Evolutionary conservation across 2,329 filamentous ascomycete genomes (phyloP).

Genomic region (Ophiostoma australiae): DNA sequence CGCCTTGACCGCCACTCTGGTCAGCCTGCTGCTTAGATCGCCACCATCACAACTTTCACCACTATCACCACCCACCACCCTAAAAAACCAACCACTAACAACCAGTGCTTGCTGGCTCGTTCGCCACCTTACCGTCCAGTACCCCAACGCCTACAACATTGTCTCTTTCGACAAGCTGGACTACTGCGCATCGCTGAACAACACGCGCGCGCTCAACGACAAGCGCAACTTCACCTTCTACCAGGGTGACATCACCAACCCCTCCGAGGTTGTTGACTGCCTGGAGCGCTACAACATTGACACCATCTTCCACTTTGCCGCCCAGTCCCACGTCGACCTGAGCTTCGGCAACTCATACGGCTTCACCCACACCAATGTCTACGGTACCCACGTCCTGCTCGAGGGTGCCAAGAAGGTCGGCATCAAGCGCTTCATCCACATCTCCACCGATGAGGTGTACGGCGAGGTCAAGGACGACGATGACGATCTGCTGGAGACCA

Average conservation of each 20-base stretch:
- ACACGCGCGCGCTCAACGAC: slow-evolving; percentile 63
- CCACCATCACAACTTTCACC: background rate
- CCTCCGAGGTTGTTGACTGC: slow-evolving; percentile 63
- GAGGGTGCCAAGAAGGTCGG: slow-evolving; percentile 69
- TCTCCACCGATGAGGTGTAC: slow-evolving; percentile 82
- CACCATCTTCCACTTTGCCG: slow-evolving; percentile 77
- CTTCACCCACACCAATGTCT: slow-evolving; percentile 77
- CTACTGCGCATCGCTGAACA: slow-evolving; percentile 76
- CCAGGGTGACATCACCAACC: slow-evolving; percentile 71
- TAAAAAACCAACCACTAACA: background rate
- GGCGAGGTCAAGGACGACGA: slow-evolving; percentile 70
- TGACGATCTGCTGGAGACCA: slow-evolving; percentile 66
- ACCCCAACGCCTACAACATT: slow-evolving; percentile 69
- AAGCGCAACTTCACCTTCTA: slow-evolving; percentile 72
- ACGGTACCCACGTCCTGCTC: slow-evolving; percentile 76
- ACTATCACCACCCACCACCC: background rate
- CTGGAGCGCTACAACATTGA: slow-evolving; percentile 69
- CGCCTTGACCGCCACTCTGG: background rate
- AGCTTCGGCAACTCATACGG: slow-evolving; percentile 78
- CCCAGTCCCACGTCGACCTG: slow-evolving; percentile 78
- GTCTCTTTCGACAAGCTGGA: slow-evolving; percentile 82
- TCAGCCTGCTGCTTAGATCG: background rate
- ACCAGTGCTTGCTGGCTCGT: slow-evolving; percentile 74
- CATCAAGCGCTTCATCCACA: slow-evolving; percentile 70
- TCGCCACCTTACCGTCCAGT: slow-evolving; percentile 69